Evolutionary conservation across 2,329 filamentous ascomycete species (phyloP).

Genomic region (Dactylellina haptotyla): DNA sequence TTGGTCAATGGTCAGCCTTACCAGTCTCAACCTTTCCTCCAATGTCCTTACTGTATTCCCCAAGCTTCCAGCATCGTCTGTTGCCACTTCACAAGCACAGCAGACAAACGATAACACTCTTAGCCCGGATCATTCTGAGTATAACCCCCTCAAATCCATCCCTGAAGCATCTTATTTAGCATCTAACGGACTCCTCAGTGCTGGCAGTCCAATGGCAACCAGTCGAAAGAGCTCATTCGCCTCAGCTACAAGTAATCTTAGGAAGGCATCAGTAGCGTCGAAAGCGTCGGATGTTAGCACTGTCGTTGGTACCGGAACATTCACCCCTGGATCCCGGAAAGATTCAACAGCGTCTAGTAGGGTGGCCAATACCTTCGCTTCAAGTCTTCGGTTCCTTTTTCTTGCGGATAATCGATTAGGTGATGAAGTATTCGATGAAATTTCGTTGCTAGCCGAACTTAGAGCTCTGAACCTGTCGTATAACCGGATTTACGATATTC

Average conservation of each 20-base stretch:
- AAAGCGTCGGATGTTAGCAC: conserved; percentile 86
- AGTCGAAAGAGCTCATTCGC: conserved; percentile 84
- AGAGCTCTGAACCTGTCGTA: conserved; percentile 92
- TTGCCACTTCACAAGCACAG: conserved; percentile 71
- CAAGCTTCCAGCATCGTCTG: conserved; percentile 70
- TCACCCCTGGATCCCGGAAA: conserved; percentile 73
- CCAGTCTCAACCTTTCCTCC: conserved; percentile 93
- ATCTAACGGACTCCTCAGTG: conserved; percentile 78
- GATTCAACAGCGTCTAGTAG: conserved; percentile 87
- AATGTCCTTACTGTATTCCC: conserved; percentile 92
- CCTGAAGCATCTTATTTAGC: conserved; percentile 75
- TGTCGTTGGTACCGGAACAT: conserved; percentile 66
- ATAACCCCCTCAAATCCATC: conserved; percentile 26
- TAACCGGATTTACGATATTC: conserved; percentile 92
- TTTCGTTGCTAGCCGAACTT: conserved; percentile 82
- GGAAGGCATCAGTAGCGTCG: conserved; percentile 71
- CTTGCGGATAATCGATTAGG: conserved; percentile 93
- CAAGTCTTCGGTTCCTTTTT: conserved; percentile 82
- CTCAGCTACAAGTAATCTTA: conserved; percentile 63
- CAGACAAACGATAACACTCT: conserved; percentile 62
- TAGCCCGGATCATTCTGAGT: conserved; percentile 57
- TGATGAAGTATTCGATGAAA: conserved; percentile 93
- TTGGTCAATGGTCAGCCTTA: conserved; percentile 92
- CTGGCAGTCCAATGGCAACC: conserved; percentile 73
- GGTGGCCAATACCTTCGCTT: conserved; percentile 85